These are phyloP conservation scores for Meredithiella fracta DNA, from an alignment of 2,329 filamentous ascomycete genomes.

Conservation along the genomic window DNA sequence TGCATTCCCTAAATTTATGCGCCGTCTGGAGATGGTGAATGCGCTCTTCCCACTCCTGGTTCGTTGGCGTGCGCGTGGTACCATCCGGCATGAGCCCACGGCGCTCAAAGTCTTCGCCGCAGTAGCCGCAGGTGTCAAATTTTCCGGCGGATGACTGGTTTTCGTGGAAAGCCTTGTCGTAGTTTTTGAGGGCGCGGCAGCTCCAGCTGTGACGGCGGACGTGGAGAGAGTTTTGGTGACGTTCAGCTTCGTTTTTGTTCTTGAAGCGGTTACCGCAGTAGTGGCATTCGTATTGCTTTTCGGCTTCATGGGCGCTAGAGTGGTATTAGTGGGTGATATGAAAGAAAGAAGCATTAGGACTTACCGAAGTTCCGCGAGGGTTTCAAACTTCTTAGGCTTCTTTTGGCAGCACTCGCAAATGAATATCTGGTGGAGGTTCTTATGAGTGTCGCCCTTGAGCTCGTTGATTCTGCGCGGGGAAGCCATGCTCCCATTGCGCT, in stretches of 20 bases:
- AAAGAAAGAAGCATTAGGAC: constrained; percentile 19
- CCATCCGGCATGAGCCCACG: constrained; percentile 21
- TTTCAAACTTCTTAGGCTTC: constrained; percentile 91
- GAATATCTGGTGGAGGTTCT: constrained; percentile 33
- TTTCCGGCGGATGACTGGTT: constrained; percentile 50
- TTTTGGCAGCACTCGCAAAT: constrained; percentile 94
- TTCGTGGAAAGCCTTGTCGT: constrained; percentile 72
- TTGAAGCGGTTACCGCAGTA: constrained; percentile 95
- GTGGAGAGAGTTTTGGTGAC: constrained; percentile 90
- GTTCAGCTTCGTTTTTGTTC: constrained; percentile 95
- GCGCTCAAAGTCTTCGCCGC: constrained; percentile 69
- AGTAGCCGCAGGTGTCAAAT: constrained; percentile 81
- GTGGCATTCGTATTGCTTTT: constrained; percentile 89
- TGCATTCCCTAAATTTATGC: constrained; percentile 97
- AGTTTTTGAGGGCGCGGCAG: constrained; percentile 67
- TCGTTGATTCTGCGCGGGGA: constrained; percentile 37
- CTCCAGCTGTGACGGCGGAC: constrained; percentile 91
- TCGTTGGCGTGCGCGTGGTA: constrained; percentile 38
- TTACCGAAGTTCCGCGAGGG: constrained; percentile 67
- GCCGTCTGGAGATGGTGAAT: constrained; percentile 75
- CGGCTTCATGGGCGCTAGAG: constrained; percentile 65
- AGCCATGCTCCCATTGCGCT: constrained; percentile 30
- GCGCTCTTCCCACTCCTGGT: constrained; percentile 75
- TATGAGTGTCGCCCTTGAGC: constrained; percentile 30
- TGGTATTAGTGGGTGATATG: neutral